Conservation (phyloP, 345 rosid species). For the Heritiera fomes region DNA sequence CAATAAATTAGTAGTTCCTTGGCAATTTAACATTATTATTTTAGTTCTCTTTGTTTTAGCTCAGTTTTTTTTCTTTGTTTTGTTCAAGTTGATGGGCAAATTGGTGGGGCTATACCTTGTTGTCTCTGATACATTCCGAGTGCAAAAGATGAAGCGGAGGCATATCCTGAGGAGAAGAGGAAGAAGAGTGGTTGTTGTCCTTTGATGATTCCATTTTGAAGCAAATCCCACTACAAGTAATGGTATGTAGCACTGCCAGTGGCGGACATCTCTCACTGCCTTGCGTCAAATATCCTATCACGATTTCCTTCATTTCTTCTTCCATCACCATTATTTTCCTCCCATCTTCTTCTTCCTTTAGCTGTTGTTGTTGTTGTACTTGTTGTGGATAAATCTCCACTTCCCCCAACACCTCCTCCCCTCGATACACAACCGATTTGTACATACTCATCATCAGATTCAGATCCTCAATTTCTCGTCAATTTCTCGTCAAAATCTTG, state of each 20-base stretch:
- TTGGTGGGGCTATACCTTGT: slow-evolving; percentile 71
- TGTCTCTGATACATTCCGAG: slow-evolving; percentile 75
- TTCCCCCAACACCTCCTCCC: slow-evolving; percentile 69
- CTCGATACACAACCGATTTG: slow-evolving; percentile 70
- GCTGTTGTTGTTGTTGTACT: slow-evolving; percentile 36
- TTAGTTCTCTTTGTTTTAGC: background rate
- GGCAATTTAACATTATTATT: background rate
- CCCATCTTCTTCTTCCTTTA: slow-evolving; percentile 39
- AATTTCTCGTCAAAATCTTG: slow-evolving; percentile 8
- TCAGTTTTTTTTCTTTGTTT: background rate
- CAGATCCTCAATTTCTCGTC: slow-evolving; percentile 23
- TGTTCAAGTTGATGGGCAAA: slow-evolving; percentile 12
- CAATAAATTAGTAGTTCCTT: slow-evolving; percentile 13
- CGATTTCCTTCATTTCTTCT: slow-evolving; percentile 74
- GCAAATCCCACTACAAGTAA: slow-evolving; percentile 72
- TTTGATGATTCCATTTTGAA: slow-evolving; percentile 83
- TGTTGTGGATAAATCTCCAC: slow-evolving; percentile 65
- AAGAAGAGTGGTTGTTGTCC: slow-evolving; percentile 27
- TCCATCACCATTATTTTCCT: slow-evolving; percentile 35
- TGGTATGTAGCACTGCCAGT: slow-evolving; percentile 83
- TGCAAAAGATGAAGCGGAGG: slow-evolving; percentile 67
- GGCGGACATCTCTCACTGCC: slow-evolving; percentile 96
- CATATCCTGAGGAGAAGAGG: slow-evolving; percentile 37
- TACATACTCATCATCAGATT: slow-evolving; percentile 42
- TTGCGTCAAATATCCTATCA: slow-evolving; percentile 61